Conservation (phyloP, 2,329 filamentous ascomycete species). For the Stemphylium lycopersici region DNA sequence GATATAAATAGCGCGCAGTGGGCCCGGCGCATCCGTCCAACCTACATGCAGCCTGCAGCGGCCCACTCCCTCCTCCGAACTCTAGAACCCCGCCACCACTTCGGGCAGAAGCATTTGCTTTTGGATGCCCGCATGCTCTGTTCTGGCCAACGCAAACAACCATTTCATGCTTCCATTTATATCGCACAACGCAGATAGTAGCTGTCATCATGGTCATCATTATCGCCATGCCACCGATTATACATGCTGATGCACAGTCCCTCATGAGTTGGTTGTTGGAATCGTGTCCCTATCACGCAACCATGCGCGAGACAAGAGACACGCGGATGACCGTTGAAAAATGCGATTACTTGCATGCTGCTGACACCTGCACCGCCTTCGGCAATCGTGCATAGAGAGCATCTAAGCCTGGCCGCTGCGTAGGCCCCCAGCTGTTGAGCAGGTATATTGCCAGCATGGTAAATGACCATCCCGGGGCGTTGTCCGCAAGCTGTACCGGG, state of each 20-base stretch:
- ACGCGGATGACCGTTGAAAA: neutral
- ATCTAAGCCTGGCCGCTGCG: neutral
- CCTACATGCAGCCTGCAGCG: neutral
- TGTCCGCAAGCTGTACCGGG: neutral
- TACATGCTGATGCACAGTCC: conserved; percentile 4
- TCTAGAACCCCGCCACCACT: neutral
- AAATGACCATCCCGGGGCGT: neutral
- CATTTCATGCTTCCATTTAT: conserved; percentile 1
- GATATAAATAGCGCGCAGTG: conserved; percentile 14
- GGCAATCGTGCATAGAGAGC: conserved; percentile 7
- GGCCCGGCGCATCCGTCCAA: neutral
- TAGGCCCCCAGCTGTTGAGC: neutral
- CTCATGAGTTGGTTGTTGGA: neutral
- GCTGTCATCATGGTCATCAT: neutral
- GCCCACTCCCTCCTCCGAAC: conserved; percentile 1
- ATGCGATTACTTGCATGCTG: conserved; percentile 8
- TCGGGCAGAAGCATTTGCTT: neutral
- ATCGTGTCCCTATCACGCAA: neutral
- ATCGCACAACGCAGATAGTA: neutral
- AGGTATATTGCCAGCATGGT: neutral
- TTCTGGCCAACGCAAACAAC: neutral
- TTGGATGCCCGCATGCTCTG: neutral
- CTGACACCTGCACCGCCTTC: conserved; percentile 3
- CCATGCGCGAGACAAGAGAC: conserved; percentile 2
- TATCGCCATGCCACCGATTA: neutral